These are phyloP conservation scores for Lachnellula subtilissima DNA, from an alignment of 2,329 filamentous ascomycete species.

Conservation along the genomic window DNA sequence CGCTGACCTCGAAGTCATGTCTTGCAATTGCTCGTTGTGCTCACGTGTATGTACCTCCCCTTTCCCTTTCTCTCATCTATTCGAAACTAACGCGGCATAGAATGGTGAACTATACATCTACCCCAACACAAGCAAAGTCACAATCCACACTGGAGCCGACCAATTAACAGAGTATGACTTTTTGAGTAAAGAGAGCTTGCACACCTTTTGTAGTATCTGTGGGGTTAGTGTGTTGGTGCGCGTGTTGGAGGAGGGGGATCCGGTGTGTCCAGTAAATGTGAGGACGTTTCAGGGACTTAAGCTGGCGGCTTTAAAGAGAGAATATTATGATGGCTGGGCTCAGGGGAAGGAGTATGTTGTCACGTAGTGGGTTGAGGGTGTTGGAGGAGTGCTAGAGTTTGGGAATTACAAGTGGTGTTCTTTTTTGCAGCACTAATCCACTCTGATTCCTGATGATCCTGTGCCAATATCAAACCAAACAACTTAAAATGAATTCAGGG, in stretches of 20 bases:
- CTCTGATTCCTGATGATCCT: too few relatives aligned
- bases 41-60: slow-evolving; percentile 13
- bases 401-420: too few relatives aligned
- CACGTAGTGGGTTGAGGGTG: too few relatives aligned
- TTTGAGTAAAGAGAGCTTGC: slow-evolving; percentile 15
- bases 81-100: slow-evolving; percentile 6
- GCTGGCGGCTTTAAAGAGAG: slow-evolving; percentile 4
- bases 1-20: slow-evolving; percentile 10
- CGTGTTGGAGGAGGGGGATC: slow-evolving; percentile 9
- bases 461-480: too few relatives aligned
- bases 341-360: slow-evolving; percentile 11
- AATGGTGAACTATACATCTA: slow-evolving; percentile 22
- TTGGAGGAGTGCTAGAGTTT: too few relatives aligned
- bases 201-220: slow-evolving; percentile 20
- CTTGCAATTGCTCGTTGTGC: slow-evolving; percentile 19
- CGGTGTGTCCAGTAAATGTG: slow-evolving; percentile 17
- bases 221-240: slow-evolving; percentile 15
- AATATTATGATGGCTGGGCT: slow-evolving; percentile 13
- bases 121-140: slow-evolving; percentile 8
- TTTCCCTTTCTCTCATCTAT: neutral
- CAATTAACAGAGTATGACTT: slow-evolving; percentile 16
- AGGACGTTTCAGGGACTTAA: slow-evolving; percentile 12
- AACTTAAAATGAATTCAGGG: too few relatives aligned
- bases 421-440: too few relatives aligned
- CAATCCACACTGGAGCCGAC: slow-evolving; percentile 6